Evolutionary conservation across 495 filamentous ascomycete species (phyloP).

Genomic region (Amniculicola lignicola): DNA sequence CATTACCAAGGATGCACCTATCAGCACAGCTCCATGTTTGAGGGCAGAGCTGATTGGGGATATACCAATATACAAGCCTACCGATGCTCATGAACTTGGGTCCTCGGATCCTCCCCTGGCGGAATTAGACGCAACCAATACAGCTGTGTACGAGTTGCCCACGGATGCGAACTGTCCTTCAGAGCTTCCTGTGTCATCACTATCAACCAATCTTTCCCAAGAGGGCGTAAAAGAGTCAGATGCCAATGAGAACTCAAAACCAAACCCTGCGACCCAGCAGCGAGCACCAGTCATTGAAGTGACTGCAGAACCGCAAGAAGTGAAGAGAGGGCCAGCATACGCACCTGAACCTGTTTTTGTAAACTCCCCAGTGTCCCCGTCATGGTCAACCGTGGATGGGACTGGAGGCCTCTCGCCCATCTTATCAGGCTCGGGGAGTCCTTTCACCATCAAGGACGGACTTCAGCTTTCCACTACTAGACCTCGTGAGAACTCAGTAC

Average conservation of each 20-base stretch:
- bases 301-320: constrained; percentile 5
- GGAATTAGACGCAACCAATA: constrained; percentile 46
- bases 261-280: constrained; percentile 15
- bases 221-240: background rate
- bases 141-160: constrained; percentile 50
- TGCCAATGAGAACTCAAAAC: background rate
- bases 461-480: background rate
- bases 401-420: constrained; percentile 23
- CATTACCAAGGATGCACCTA: constrained; percentile 50
- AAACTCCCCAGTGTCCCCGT: constrained; percentile 10
- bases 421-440: background rate
- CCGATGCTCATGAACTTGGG: constrained; percentile 32
- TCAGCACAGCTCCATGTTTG: constrained; percentile 29
- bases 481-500: constrained; percentile 21
- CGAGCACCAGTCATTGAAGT: constrained; percentile 21
- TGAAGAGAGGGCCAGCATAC: constrained; percentile 35
- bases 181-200: constrained; percentile 17
- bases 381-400: constrained; percentile 4
- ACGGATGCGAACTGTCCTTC: constrained; percentile 33
- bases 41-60: constrained; percentile 24
- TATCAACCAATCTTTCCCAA: background rate
- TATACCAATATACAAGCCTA: constrained; percentile 17
- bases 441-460: background rate
- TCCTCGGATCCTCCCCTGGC: constrained; percentile 27
- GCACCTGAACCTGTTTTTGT: constrained; percentile 31